Evolutionary conservation across 2,329 filamentous ascomycete genomes (phyloP), one percentile per base, ranked within the genome.

Genomic region (Berkeleyomyces basicola): DNA sequence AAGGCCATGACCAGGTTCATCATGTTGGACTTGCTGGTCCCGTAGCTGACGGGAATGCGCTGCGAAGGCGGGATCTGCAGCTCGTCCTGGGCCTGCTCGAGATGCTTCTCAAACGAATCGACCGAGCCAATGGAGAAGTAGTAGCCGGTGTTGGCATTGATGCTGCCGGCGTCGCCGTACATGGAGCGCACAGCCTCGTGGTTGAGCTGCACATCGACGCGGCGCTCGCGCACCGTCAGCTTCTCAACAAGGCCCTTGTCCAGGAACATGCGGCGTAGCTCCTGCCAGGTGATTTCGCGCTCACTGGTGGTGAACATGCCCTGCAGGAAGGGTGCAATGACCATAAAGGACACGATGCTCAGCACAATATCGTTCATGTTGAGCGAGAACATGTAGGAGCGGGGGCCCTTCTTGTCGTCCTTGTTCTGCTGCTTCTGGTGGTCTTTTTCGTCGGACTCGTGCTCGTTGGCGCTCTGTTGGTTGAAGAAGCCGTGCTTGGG

Each of bases 211-310:
- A 96, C 88, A 62, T 87, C 83, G 55, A 97, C 93, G 66, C 82
- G 82, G 11, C 72, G 72, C 66, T 85, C 82, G 68, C 90, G 84
- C 60, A 96, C 81, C 42, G 95, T 85, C 16, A 99, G 80, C 77
- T 91, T 96, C 75, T 96, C 88, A 23, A 99, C 91, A 33, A 99
- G 80, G 6, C 93, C 93, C 78, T 95, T 96, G 75, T 96, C 90
- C 65, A 99, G 79, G 78, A 96, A 97, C 40, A 90, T 93, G 68
- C 84, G 91, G 66, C 88, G 81, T 75, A 99, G 89, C 75, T 99
- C 93, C 75, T 99, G 91, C 89, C 90, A 99, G 62, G 93, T 97
- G 64, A 99, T 96, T 71, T 99, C 92, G 70, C 75, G 74, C 66
- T 78, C 76, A 3, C 65, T 61, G 59, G 70, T 68, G 31, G 74